Evolutionary conservation across 1,284 basidiomycete species (phyloP), one percentile per base, ranked within the genome.

Genomic region (Fomitopsis betulina): DNA sequence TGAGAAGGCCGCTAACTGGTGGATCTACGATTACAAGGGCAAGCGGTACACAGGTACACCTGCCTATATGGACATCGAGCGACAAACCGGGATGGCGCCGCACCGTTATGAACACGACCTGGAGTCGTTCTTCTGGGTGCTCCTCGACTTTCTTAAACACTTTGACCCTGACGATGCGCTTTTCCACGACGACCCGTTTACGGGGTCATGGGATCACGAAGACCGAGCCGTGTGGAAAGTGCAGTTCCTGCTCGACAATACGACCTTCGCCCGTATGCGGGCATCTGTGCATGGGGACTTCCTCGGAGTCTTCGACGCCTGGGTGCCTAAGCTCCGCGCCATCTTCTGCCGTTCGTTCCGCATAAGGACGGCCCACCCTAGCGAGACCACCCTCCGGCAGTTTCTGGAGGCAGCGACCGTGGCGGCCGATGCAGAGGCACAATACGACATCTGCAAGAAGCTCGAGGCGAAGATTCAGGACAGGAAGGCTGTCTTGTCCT

Each of bases 101-200:
- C 53, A 42, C 30, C 53, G 53, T 5, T 55, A 45, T 19, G 38
- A 55, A 21, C 53, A 55, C 53, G 53, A 55, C 40, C 61, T 72
- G 2, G 68, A 73, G 58, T 71, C 72, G 5, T 67, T 72, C 45
- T 67, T 69, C 55, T 73, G 69, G 49, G 56, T 72, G 43, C 5
- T 59, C 13, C 21, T 56, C 27, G 38, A 43, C 23, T 45, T 59
- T 39, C 38, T 47, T 13, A 25, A 40, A 9, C 17, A 42, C 33
- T 53, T 37, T 38, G n/a, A 56, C 19, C 58, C 58, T 15, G 45
- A 32, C 10, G 27, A 55, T 17, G 17, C 38, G 15, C 17, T 37
- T 5, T 43, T 56, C 13, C 8, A 23, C 21, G 35, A 27, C 9
- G 42, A 40, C 15, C 19, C 23, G 5, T 15, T 7, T 27, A 25